Base-by-base conservation (phyloP, 1,284 basidiomycete species). In the Puccinia sorghi region DNA sequence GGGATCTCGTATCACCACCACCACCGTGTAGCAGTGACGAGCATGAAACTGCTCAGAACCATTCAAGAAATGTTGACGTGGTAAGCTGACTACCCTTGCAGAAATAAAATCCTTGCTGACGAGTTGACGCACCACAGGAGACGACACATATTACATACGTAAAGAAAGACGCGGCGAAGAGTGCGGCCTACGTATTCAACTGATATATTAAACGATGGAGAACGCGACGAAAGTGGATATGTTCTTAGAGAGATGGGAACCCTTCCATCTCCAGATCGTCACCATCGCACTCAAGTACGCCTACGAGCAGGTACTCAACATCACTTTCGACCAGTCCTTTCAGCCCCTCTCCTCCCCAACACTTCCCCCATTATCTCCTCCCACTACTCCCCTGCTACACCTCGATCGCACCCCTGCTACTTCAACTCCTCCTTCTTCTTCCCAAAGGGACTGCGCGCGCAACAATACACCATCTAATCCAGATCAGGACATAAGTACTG, bases 241-340 rank as follows among this genome's bases (percentile, higher is more conserved):
- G 27, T 71, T 71, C 69, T 71, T 25, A 22, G 50, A 52, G 37
- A 54, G n/a, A 39, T 71, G 69, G 69, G 52, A 52, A 9, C 50
- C 69, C 7, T 52, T 56, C 20, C 69, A 71, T 56, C 69, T 71
- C 12, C 50, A 71, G 52, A 54, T 71, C 52, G 32, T 71, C 32
- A 37, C 69, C 7, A 71, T 71, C 15, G 52, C 48, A 41, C 1
- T 71, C 52, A 71, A 52, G 37, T 71, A 54, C 25, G 50, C 69
- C 13, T 25, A 27, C 13, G 50, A 54, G 2, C 17, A 67, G 32
- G 64, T 67, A 4, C 43, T 48, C 46, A n/a, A 41, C 6, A 67
- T 5, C 64, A 6, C 3, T 0, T 67, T 46, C 12, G 22, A 67
- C 9, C 43, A 67, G 6, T 67, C 46, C n/a, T 50, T 67, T n/a